Conservation (phyloP, 2,329 filamentous ascomycete species). For the Lasiodiplodia sp. region DNA sequence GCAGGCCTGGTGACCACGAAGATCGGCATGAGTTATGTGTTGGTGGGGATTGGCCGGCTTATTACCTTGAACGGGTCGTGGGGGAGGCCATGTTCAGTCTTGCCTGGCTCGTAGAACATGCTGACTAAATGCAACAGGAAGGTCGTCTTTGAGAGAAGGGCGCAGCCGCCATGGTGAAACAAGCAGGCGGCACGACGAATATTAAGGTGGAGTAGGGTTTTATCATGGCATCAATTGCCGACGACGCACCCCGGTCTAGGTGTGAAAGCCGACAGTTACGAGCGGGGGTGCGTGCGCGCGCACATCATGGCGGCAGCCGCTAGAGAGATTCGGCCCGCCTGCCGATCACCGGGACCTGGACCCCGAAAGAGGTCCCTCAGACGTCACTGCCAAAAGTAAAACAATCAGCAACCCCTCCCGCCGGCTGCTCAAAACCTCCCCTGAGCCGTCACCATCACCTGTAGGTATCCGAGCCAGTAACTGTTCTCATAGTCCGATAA, state of each 20-base stretch:
- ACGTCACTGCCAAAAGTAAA: not conserved
- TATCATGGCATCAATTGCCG: slow-evolving; percentile 5
- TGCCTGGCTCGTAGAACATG: slow-evolving; percentile 64
- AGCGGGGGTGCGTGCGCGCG: slow-evolving; percentile 4
- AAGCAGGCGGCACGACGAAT: not conserved
- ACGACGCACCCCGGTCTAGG: not conserved
- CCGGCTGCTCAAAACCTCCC: too few relatives aligned
- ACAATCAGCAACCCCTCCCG: not conserved
- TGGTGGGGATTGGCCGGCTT: not conserved
- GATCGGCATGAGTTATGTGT: not conserved
- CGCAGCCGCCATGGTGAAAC: not conserved
- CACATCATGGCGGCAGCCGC: not conserved
- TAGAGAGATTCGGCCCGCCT: slow-evolving; percentile 6
- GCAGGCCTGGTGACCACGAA: slow-evolving; percentile 52
- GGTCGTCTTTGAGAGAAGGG: not conserved
- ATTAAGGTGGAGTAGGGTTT: not conserved
- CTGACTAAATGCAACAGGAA: not conserved
- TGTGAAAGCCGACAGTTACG: not conserved
- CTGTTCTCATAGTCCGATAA: not conserved
- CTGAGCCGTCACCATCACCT: not conserved
- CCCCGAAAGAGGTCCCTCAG: not conserved
- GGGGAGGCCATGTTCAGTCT: slow-evolving; percentile 60
- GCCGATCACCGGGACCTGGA: slow-evolving; percentile 9
- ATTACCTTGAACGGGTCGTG: slow-evolving; percentile 64
- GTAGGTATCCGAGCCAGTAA: not conserved